Percentiles rank a stretch among this genome's conserved stretches.
Conservation (phyloP, 768 basidiomycete species). For the Lactarius pseudohatsudake region DNA sequence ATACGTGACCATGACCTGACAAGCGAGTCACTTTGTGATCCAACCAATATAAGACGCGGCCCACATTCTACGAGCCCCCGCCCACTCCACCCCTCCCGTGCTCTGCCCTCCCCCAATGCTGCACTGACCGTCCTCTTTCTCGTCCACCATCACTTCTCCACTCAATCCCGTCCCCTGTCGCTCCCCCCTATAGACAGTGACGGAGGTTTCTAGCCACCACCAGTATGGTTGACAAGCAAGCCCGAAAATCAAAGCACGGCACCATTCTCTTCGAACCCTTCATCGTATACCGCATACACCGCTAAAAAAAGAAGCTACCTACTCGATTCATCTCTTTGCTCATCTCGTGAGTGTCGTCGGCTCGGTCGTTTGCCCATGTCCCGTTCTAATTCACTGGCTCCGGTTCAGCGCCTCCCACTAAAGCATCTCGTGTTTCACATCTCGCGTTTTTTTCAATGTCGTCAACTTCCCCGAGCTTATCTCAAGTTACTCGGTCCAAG, state of each 20-base stretch:
- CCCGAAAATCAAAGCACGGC: slow-evolving; percentile 81
- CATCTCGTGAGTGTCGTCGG: slow-evolving; percentile 16
- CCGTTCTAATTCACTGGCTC: slow-evolving; percentile 5
- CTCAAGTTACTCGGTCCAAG: slow-evolving; percentile 55
- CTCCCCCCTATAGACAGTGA: slow-evolving; percentile 23
- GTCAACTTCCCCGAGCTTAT: slow-evolving; percentile 46
- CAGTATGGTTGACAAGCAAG: slow-evolving; percentile 83
- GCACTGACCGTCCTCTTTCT: slow-evolving; percentile 37
- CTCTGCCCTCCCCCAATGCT: slow-evolving; percentile 36
- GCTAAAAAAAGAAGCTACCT: slow-evolving; percentile 37
- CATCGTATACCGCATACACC: slow-evolving; percentile 85
- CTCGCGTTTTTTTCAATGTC: slow-evolving; percentile 45
- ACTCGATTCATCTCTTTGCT: slow-evolving; percentile 20
- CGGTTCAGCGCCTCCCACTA: slow-evolving; percentile 1
- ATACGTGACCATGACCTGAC: slow-evolving; percentile 13
- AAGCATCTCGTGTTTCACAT: slow-evolving; percentile 23
- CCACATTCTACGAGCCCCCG: slow-evolving; percentile 35
- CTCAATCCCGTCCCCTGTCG: slow-evolving; percentile 30
- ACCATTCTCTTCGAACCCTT: slow-evolving; percentile 84
- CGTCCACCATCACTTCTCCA: slow-evolving; percentile 28
- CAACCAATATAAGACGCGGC: slow-evolving; percentile 27
- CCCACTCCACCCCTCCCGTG: slow-evolving; percentile 28
- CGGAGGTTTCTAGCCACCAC: slow-evolving; percentile 34
- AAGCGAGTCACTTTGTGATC: slow-evolving; percentile 19
- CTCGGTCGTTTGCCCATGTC: slow-evolving; percentile 10